Base-by-base conservation (phyloP, 257 asterid genomes). In the Paraleonurus japonicus region DNA sequence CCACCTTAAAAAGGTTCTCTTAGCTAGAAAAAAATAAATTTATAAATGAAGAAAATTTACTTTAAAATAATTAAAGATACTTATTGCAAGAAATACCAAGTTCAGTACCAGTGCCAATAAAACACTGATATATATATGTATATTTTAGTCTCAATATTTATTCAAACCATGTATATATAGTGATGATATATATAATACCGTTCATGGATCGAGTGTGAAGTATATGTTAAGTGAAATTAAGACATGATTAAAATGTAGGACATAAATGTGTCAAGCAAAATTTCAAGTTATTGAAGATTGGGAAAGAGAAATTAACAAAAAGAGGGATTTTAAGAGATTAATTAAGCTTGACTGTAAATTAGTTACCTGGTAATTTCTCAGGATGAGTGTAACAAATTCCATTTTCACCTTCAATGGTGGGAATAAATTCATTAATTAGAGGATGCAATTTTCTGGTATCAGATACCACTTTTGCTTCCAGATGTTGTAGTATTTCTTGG, bases 311-410 rank as follows among this genome's bases (percentile, higher is more conserved):
- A 11, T 41, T 41, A 37, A 37, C 48, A 10, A 41, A n/a, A 11
- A 47, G 22, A 47, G 45, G 11, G 45, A 37, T 37, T 37, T 37
- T 4, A 37, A 8, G 17, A 45, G 10, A 58, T 13, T 26, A 28
- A 58, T 7, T 19, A 17, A 51, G 27, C 15, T 47, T n/a, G 58
- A 9, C 4, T 7, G 16, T 32, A 26, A 58, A 26, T 5, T 11
- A 24, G 4, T 28, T 32, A 82, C 90, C 87, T 70, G 90, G 90
- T 35, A 85, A 45, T 68, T 76, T 82, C 78, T 85, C 73, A 0
- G 90, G 90, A 67, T 85, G 90, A 67, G 90, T 82, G 54, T 82
- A 85, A 55, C 89, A 85, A 65, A 84, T 85, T 27, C 89, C 89
- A 79, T 85, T 78, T 70, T 80, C 71, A 4, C 87, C 90, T 7